Conservation (phyloP, 805 yeast genomes). For the Suhomyces tanzawaensis region DNA sequence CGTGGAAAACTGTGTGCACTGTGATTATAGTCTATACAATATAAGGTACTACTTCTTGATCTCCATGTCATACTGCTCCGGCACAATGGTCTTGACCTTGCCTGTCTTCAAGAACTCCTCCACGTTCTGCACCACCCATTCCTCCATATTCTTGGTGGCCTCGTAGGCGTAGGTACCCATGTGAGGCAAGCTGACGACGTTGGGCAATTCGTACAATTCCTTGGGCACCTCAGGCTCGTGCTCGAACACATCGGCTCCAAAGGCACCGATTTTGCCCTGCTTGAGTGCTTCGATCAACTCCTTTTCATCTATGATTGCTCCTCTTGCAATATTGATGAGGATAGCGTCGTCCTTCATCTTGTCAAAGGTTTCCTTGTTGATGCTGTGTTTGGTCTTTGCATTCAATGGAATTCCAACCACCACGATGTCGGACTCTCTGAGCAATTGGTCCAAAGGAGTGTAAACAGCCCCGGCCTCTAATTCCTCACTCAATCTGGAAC, state of each 20-base stretch:
- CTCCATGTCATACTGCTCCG: conserved; percentile 56
- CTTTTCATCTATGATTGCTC: conserved; percentile 71
- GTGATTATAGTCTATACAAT: too few species aligned
- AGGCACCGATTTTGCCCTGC: conserved; percentile 61
- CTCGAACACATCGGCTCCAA: conserved; percentile 77
- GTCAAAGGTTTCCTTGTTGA: conserved; percentile 56
- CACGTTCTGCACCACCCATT: conserved; percentile 69
- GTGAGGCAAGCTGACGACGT: conserved; percentile 80
- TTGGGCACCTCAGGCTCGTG: conserved; percentile 68
- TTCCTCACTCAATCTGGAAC: conserved; percentile 56
- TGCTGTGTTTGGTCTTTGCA: conserved; percentile 62
- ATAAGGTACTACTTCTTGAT: conserved; percentile 14
- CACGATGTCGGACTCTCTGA: conserved; percentile 63
- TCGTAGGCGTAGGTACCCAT: conserved; percentile 82
- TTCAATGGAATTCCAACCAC: conserved; percentile 79
- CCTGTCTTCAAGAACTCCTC: conserved; percentile 58
- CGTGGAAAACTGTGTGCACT: too few species aligned
- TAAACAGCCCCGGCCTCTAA: conserved; percentile 70
- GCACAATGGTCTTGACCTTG: conserved; percentile 71
- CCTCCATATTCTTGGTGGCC: conserved; percentile 79
- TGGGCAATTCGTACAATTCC: conserved; percentile 60
- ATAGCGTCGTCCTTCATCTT: conserved; percentile 80
- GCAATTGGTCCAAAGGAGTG: conserved; percentile 66
- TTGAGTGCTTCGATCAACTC: conserved; percentile 57
- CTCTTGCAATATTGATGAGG: conserved; percentile 83